A percentile compares a stretch with the other conserved stretches of the same genome.
Conservation (phyloP, 2,329 filamentous ascomycete species). For the Sporothrix schenckii region DNA sequence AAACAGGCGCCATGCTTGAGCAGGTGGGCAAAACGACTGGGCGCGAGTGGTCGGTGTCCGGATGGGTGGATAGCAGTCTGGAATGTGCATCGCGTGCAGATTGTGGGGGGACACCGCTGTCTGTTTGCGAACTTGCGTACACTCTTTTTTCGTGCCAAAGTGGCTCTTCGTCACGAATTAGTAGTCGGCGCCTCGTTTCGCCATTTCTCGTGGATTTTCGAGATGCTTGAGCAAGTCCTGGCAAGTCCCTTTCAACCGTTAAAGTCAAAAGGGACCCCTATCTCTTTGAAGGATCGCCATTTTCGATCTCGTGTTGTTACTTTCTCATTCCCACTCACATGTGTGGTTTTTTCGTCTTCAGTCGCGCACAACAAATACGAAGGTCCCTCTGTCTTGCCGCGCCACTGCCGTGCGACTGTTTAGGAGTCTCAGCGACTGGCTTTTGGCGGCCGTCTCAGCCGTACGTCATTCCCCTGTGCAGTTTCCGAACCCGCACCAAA, state of each 20-base stretch:
- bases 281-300: background rate
- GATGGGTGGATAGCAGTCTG: background rate
- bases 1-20: constrained; percentile 24
- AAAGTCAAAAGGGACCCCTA: constrained; percentile 11
- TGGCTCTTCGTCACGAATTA: background rate
- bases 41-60: constrained; percentile 19
- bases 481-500: background rate
- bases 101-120: background rate
- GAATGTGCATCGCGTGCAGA: constrained; percentile 23
- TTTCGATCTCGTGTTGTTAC: background rate
- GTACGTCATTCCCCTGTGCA: constrained; percentile 25
- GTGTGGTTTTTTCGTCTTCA: background rate
- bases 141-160: background rate
- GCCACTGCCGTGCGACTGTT: constrained; percentile 16
- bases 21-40: constrained; percentile 37
- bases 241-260: background rate
- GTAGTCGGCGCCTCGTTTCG: background rate
- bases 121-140: background rate
- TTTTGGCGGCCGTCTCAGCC: constrained; percentile 24
- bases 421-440: background rate
- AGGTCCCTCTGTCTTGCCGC: background rate
- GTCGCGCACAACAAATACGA: background rate
- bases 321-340: background rate
- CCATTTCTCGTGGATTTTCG: constrained; percentile 2
- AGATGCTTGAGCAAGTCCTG: background rate